Base-by-base conservation (phyloP, 2,329 filamentous ascomycete species). In the Penicillium sp. region DNA sequence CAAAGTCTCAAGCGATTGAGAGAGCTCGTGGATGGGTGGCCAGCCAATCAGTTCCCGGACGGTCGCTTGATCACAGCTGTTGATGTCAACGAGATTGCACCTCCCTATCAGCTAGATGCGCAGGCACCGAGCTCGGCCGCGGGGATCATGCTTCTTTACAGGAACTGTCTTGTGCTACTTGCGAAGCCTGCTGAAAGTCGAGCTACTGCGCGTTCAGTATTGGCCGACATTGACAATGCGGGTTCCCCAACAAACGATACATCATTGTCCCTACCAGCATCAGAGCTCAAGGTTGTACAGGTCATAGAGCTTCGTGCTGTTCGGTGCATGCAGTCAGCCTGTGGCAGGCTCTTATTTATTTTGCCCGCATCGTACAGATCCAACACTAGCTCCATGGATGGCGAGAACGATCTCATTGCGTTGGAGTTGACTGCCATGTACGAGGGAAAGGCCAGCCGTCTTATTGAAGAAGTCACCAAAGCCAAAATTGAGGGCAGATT, bases 401-500 rank as follows among this genome's bases (percentile, higher is more conserved):
- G 56, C 6, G 61, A 60, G 6, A 51, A 61, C 9, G 69, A 85
- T 2, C 79, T 86, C 10, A 80, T 86, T 28, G 87, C 85, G 55
- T 88, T 95, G 65, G 72, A 87, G 38, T 79, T 95, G 1, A 83
- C 86, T 46, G 89, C 90, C 47, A 75, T 82, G 7, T 93, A 93
- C 63, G 89, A 95, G 66, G 86, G 85, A 24, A 92, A 86, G 68
- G 89, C 88, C 1, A 76, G 79, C 16, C 89, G 87, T 55, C 86
- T 90, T 72, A 85, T 85, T 26, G 93, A 97, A 72, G 94, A 97
- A 59, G 80, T 96, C 12, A 84, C 86, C 44, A 95, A 93, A 73
- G 91, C 92, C 8, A 85, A 87, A 58, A 85, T 96, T 13, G 93
- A 96, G 72, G 88, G 86, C 6, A 84, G 92, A 10, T 96, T 95